Base-by-base conservation (phyloP, 179 eudicot genomes). In the Silene noctiflora region DNA sequence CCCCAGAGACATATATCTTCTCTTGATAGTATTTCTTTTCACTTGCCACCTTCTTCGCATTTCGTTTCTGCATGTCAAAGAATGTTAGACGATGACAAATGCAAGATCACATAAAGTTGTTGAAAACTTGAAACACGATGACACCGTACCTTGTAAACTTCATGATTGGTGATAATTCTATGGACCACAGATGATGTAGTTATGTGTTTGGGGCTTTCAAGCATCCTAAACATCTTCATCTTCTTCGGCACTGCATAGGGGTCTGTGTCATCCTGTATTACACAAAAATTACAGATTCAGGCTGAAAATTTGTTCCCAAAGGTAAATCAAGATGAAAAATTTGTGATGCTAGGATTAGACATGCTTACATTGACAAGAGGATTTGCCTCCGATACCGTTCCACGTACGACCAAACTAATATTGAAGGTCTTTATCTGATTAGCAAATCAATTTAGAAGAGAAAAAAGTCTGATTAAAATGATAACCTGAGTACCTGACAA, bases 351-450 rank as follows among this genome's bases (percentile, higher is more conserved):
- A 22, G 22, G 46, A 8, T 55, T 17, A 61, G 14, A 10, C 19
- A 58, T 64, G 63, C 96, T 94, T 86, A 94, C 98, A 73, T 84
- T 76, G 48, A 75, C 58, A 3, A 79, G 61, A 83, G 83, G 82
- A 84, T 86, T 88, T 76, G 84, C 80, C 91, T 94, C 98, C 12
- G 97, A 86, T 70, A 90, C 85, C 21, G 97, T 90, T 82, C 98
- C 98, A 66, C 80, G 96, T 25, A 91, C 95, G 39, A 94, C 94
- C 85, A 89, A 70, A 75, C 93, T 86, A 62, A 94, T 91, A 82
- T 94, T 94, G 87, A 94, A 94, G 77, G 98, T 94, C 33, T 84
- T 90, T 24, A 94, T 87, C 98, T 94, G 83, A 27, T 53, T 42
- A 17, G 75, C 73, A 55, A 59, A n/a, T 33, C 10, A 5, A 25